These are phyloP conservation scores for Xylariaceae sp. DNA, from an alignment of 2,329 filamentous ascomycete species.

Conservation along the genomic window DNA sequence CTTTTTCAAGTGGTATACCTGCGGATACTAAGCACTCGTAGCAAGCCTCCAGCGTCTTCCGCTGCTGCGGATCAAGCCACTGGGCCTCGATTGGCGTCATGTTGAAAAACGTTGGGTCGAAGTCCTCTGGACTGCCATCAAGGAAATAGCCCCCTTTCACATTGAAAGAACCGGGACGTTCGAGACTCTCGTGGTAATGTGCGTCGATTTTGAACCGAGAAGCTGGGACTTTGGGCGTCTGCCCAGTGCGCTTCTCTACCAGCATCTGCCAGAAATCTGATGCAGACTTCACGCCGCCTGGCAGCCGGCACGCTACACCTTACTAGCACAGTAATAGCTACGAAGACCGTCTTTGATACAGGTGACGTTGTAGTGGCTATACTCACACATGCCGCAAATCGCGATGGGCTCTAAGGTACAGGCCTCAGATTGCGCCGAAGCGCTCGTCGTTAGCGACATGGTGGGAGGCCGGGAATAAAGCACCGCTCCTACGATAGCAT, in stretches of 20 bases:
- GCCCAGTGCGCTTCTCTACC: constrained; percentile 10
- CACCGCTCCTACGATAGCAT: too few relatives aligned
- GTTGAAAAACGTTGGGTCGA: constrained; percentile 29
- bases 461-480: too few relatives aligned
- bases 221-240: constrained; percentile 13
- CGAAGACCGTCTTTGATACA: too few relatives aligned
- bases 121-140: not conserved
- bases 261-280: constrained; percentile 13
- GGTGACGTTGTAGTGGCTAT: too few relatives aligned
- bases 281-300: constrained; percentile 10
- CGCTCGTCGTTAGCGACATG: too few relatives aligned
- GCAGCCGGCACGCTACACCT: constrained; percentile 11
- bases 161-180: constrained; percentile 7
- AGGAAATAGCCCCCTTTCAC: constrained; percentile 6
- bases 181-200: constrained; percentile 6
- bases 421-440: too few relatives aligned
- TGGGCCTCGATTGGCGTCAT: constrained; percentile 33
- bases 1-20: constrained; percentile 24
- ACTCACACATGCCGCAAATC: too few relatives aligned
- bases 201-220: constrained; percentile 13
- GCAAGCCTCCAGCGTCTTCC: constrained; percentile 32
- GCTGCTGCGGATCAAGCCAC: constrained; percentile 36
- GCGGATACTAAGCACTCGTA: constrained; percentile 36
- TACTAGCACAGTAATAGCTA: too few relatives aligned
- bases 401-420: too few relatives aligned